Conservation (phyloP, 2,329 filamentous ascomycete genomes). For the Cladophialophora yegresii region DNA sequence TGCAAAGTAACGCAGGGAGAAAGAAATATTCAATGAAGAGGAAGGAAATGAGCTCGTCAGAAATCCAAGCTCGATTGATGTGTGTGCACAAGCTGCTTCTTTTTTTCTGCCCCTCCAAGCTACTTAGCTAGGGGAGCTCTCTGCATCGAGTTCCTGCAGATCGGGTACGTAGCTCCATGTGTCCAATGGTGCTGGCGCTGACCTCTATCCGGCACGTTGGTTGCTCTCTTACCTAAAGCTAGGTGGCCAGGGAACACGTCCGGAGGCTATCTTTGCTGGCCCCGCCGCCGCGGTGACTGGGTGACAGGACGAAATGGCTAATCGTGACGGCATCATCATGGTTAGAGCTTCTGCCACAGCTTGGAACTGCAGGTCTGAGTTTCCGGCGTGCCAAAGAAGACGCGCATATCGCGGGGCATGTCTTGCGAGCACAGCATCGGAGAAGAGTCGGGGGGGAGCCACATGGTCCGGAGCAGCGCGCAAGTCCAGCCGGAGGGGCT, state of each 20-base stretch:
- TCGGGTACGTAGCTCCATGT: not conserved
- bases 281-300: not conserved
- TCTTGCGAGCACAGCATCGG: too few relatives aligned
- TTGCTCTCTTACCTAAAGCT: conserved; percentile 29
- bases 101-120: not conserved
- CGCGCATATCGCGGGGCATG: conserved; percentile 2
- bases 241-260: not conserved
- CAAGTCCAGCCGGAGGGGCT: conserved; percentile 22
- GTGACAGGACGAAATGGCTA: conserved; percentile 21
- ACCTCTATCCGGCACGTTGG: not conserved
- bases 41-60: not conserved
- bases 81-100: not conserved
- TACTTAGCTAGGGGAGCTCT: conserved; percentile 15
- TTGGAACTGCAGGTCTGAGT: too few relatives aligned
- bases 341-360: not conserved
- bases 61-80: not conserved
- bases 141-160: conserved; percentile 26
- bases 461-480: conserved; percentile 16
- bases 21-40: too few relatives aligned
- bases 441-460: conserved; percentile 1
- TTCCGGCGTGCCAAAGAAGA: not conserved
- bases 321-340: conserved; percentile 15
- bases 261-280: too few relatives aligned
- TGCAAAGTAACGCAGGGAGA: not conserved
- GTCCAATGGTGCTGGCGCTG: conserved; percentile 7